Evolutionary conservation across 345 rosid genomes (phyloP).

Genomic region (Dipteronia dyeriana): DNA sequence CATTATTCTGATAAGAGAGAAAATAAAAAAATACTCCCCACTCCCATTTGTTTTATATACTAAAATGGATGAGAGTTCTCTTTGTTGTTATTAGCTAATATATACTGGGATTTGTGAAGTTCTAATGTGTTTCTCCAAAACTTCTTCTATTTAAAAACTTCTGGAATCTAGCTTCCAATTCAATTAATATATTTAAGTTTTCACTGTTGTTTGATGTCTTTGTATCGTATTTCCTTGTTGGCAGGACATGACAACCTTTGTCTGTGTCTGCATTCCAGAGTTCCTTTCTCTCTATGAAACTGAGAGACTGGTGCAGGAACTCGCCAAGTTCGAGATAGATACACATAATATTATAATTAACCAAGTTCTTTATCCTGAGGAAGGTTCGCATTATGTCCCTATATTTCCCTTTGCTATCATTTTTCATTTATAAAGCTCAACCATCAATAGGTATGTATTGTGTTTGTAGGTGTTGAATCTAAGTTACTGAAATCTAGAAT

Average conservation of each 20-base stretch:
- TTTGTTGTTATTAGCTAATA: background rate
- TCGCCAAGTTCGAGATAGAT: conserved; percentile 96
- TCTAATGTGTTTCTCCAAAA: background rate
- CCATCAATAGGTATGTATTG: conserved; percentile 12
- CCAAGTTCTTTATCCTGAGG: conserved; percentile 90
- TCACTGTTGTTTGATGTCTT: conserved; percentile 1
- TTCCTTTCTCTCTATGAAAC: conserved; percentile 98
- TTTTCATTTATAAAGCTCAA: conserved; percentile 15
- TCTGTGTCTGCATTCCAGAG: conserved; percentile 99
- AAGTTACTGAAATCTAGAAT: conserved; percentile 91
- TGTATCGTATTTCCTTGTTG: conserved; percentile 17
- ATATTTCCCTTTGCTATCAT: background rate
- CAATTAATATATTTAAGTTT: background rate
- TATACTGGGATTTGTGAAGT: background rate
- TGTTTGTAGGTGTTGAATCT: conserved; percentile 69
- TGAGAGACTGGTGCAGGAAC: conserved; percentile 98
- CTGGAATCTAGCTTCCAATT: background rate
- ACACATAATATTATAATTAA: conserved; percentile 94
- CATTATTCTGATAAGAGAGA: too few species aligned
- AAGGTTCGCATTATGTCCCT: conserved; percentile 46
- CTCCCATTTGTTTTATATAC: too few species aligned
- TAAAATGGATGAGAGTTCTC: background rate
- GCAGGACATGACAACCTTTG: conserved; percentile 95
- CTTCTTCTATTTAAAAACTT: background rate
- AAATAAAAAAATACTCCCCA: too few species aligned